Evolutionary conservation across 768 basidiomycete species (phyloP).

Genomic region (Trametes gibbosa): DNA sequence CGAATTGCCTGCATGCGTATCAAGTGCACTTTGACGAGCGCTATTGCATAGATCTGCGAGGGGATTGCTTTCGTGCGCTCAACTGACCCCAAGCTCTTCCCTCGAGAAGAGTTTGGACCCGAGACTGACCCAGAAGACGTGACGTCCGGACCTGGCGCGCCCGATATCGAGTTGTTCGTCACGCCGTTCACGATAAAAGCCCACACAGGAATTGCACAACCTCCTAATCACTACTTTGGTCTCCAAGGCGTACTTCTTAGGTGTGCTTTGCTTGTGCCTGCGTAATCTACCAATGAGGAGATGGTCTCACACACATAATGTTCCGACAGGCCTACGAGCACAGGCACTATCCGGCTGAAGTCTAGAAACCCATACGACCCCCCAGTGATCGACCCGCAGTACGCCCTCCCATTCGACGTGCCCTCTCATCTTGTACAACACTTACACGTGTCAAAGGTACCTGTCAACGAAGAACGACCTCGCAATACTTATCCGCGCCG

Average conservation of each 20-base stretch:
- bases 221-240: constrained; percentile 22
- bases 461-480: constrained; percentile 41
- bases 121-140: constrained; percentile 26
- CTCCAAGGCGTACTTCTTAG: constrained; percentile 31
- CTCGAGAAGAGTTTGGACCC: constrained; percentile 20
- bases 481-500: constrained; percentile 39
- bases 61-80: constrained; percentile 53
- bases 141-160: constrained; percentile 33
- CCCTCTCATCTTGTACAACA: constrained; percentile 9
- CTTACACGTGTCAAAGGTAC: constrained; percentile 33
- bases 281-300: too few species aligned
- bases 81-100: constrained; percentile 46
- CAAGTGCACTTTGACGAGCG: not conserved
- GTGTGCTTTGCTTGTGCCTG: constrained; percentile 17
- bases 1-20: constrained; percentile 13
- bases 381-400: constrained; percentile 46
- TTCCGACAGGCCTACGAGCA: constrained; percentile 40
- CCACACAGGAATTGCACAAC: constrained; percentile 8
- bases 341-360: constrained; percentile 39
- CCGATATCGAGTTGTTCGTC: constrained; percentile 35
- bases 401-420: constrained; percentile 9
- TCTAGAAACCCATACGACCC: constrained; percentile 40
- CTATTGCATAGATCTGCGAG: constrained; percentile 35
- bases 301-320: too few species aligned
- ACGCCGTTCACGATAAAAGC: constrained; percentile 26